Evolutionary conservation across 2,329 filamentous ascomycete species (phyloP), one percentile per base, ranked within the genome.

Genomic region (Chaetomiaceae sp.): DNA sequence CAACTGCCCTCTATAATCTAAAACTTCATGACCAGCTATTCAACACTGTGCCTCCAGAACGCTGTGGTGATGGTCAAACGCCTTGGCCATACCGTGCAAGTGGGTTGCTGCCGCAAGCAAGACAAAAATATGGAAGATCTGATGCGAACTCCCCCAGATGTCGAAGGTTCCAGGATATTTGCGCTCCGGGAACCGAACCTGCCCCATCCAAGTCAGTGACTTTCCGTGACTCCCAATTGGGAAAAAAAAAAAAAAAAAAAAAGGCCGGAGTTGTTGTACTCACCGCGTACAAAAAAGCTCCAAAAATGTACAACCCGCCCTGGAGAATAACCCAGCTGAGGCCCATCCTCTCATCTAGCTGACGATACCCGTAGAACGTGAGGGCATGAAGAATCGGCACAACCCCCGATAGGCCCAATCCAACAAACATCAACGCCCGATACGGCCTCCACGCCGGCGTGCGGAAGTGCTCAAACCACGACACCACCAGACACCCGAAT

Each of bases 41-140:
- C 47, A 66, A 65, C 83, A 86, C 53, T 71, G 69, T 18, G 74
- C 76, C 13, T 77, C 79, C 67, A 77, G 71, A 33, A 76, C 70
- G 51, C 76, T 80, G 69, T 96, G 90, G 64, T 89, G 84, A 66
- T 88, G 86, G 70, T 96, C 89, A 71, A 96, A 96, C 4, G 91
- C 91, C 69, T 83, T 86, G 27, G 88, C 67, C 71, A 97, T 78
- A 44, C 89, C 91, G 48, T 84, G 84, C 55, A 97, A 74, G 74
- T 99, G 94, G 21, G 86, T 81, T 1, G 81, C 79, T 0, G 90
- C 92, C 0, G 94, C 94, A 56, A 90, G 69, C 14, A 97, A 75
- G 25, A 99, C 91, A 58, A 94, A 79, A 34, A 95, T 75, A 73
- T 99, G 94, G 69, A 99, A 99, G 59, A 99, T 87, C 72, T 99